Percentiles rank a stretch among this genome's conserved stretches.
These are phyloP conservation scores for Closterium sp. DNA, from an alignment of 139 green algal species.

Conservation along the genomic window DNA sequence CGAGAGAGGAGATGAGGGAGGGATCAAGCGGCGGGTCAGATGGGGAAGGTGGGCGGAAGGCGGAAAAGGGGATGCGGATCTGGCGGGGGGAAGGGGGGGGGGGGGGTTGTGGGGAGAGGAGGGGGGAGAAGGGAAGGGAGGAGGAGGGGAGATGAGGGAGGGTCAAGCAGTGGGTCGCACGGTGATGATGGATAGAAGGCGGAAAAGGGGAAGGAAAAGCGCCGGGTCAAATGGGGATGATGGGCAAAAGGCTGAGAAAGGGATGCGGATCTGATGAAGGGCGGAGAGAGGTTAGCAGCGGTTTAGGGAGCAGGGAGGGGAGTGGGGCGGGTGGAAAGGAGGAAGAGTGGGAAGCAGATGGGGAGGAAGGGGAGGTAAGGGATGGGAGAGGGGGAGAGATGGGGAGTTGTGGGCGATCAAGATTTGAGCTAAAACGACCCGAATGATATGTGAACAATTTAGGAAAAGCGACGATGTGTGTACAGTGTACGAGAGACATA, in stretches of 20 bases:
- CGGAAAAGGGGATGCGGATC: conserved; percentile 74
- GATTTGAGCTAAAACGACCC: too few relatives aligned
- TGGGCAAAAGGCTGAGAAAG: background rate
- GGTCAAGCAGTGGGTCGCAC: conserved; percentile 41
- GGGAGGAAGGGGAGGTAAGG: conserved; percentile 31
- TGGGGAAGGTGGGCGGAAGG: conserved; percentile 64
- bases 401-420: too few relatives aligned
- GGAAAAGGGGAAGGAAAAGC: conserved; percentile 80
- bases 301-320: too few relatives aligned
- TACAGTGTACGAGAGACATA: too few relatives aligned
- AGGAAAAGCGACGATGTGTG: too few relatives aligned
- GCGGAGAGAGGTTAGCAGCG: too few relatives aligned
- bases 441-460: conserved; percentile 77
- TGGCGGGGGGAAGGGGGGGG: conserved; percentile 48
- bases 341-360: conserved; percentile 45
- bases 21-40: conserved; percentile 46
- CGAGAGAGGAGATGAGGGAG: conserved; percentile 45
- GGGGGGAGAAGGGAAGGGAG: too few relatives aligned
- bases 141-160: too few relatives aligned
- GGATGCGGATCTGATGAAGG: conserved; percentile 57
- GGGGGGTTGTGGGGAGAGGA: too few relatives aligned
- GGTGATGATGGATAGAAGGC: conserved; percentile 63
- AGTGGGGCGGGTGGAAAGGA: too few relatives aligned
- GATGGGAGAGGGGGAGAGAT: conserved; percentile 12
- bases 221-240: conserved; percentile 7